Evolutionary conservation across 441 rosid genomes (phyloP).

Genomic region (Euphorbia schlechtendalii): DNA sequence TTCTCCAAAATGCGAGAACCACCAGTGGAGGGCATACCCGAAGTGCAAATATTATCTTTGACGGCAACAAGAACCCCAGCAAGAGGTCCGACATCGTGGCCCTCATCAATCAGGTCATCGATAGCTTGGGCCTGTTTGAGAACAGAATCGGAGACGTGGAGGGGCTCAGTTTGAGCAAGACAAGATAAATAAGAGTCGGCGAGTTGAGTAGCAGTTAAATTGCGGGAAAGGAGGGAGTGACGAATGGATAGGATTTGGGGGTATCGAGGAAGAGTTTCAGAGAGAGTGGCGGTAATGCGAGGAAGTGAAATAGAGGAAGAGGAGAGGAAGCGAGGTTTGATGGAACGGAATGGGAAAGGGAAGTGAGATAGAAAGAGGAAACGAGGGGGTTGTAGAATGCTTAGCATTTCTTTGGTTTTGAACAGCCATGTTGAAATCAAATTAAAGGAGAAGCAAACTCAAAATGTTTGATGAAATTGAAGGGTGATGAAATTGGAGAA

Average conservation of each 20-base stretch:
- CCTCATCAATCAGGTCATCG: constrained; percentile 41
- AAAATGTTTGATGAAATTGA: no score
- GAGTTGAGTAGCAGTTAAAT: constrained; percentile 51
- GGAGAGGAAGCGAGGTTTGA: constrained; percentile 17
- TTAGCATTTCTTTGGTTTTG: constrained; percentile 30
- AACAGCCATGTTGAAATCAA: no score
- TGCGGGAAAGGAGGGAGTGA: constrained; percentile 69
- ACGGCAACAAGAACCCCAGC: constrained; percentile 77
- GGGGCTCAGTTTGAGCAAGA: constrained; percentile 68
- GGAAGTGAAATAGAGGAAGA: constrained; percentile 17
- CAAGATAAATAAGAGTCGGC: constrained; percentile 67
- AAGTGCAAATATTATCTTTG: constrained; percentile 82
- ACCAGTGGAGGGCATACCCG: constrained; percentile 86
- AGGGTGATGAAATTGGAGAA: no score
- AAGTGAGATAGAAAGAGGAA: constrained; percentile 45
- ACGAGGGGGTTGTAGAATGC: constrained; percentile 53
- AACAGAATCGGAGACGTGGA: constrained; percentile 55
- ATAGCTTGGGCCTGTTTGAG: constrained; percentile 45
- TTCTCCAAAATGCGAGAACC: constrained; percentile 70
- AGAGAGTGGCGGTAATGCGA: constrained; percentile 21
- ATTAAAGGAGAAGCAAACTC: no score
- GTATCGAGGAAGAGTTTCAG: constrained; percentile 24
- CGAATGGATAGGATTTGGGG: constrained; percentile 74
- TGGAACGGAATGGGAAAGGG: constrained; percentile 24
- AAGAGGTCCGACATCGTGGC: constrained; percentile 64